phyloP scores from a whole-genome alignment of 495 filamentous ascomycete species.

The Bacidia rubella region DNA sequence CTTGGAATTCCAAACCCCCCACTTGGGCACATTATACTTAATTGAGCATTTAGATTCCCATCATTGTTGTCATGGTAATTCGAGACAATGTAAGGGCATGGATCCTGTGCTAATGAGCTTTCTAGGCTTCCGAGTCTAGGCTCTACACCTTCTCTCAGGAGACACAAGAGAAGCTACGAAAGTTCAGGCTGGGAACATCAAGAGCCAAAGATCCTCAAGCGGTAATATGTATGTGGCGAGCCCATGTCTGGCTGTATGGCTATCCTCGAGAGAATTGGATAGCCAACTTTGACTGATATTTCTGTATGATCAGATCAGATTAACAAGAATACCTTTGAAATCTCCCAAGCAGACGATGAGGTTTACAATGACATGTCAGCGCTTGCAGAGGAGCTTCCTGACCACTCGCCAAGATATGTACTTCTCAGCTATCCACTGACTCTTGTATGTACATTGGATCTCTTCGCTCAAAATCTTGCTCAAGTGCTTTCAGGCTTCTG shows the following conservation, averaged over 20 bases:
- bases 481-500: constrained; percentile 34
- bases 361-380: constrained; percentile 69
- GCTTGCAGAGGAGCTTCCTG: constrained; percentile 80
- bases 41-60: too few relatives aligned
- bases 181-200: constrained; percentile 85
- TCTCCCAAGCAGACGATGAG: constrained; percentile 58
- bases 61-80: constrained; percentile 2
- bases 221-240: constrained; percentile 65
- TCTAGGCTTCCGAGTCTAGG: constrained; percentile 55
- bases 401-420: constrained; percentile 77
- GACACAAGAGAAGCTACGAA: constrained; percentile 73
- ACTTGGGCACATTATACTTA: too few relatives aligned
- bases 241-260: not conserved
- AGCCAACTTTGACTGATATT: not conserved
- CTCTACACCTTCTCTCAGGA: constrained; percentile 87
- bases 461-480: too few relatives aligned
- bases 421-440: constrained; percentile 82
- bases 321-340: constrained; percentile 76
- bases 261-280: too few relatives aligned
- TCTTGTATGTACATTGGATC: constrained; percentile 38
- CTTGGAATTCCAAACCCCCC: too few relatives aligned
- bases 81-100: not conserved
- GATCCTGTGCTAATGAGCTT: not conserved
- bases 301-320: constrained; percentile 52
- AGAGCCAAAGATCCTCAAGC: constrained; percentile 79